Base-by-base conservation (phyloP, 2,329 filamentous ascomycete species). In the Fusarium duplospermum region DNA sequence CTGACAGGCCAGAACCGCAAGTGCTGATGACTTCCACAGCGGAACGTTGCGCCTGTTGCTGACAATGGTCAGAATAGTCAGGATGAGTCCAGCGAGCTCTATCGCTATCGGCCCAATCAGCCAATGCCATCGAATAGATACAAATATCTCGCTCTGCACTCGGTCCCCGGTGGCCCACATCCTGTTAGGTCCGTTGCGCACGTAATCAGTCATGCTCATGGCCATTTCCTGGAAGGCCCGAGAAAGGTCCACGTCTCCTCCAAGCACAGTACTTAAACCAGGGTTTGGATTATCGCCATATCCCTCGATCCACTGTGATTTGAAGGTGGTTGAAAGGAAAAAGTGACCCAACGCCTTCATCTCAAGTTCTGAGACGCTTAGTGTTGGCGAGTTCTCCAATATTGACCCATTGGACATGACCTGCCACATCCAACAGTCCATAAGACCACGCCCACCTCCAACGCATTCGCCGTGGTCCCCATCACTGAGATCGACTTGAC, bases 11-110 rank as follows among this genome's bases (percentile, higher is more conserved):
- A 72, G 36, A 1, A 66, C 52, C 4, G 62, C 67, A n/a, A 72
- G 58, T 3, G 27, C 70, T 4, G 62, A 72, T 16, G 67, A 70
- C 62, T 72, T 72, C 64, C 70, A 72, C 5, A 71, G 16, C 3
- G 70, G 67, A 4, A 71, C 67, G 4, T 40, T 47, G 14, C 33
- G 33, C 16, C 67, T 57, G 36, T 66, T 71, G 6, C 24, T 14
- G 3, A 40, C 10, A 1, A 71, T 72, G 27, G 61, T 71, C 20
- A 52, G 11, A 10, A 63, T 9, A 6, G 61, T 59, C 18, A 72
- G 67, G 13, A 50, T 8, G n/a, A 70, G 33, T 9, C 33, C 62
- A 4, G 40, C 18, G 2, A 59, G 6, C 45, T 70, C 61, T n/a
- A 68, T 65, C 1, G n/a, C 22, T 5, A 45, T 24, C 22, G 67